Base-by-base conservation (phyloP, 2,329 filamentous ascomycete species). In the Venturia nashicola region DNA sequence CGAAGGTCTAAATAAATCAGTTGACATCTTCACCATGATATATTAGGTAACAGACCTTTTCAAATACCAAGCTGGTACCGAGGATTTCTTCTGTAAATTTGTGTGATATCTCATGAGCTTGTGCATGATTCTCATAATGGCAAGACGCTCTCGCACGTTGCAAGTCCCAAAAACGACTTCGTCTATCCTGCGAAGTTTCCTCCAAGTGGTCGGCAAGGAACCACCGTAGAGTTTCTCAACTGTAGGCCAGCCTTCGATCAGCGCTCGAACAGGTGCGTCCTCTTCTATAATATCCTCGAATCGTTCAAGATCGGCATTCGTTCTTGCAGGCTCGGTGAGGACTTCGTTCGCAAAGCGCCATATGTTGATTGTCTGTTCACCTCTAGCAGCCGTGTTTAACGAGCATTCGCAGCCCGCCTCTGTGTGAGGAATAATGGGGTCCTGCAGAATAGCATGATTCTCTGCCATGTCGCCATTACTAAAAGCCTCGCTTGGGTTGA, bases 21-120 rank as follows among this genome's bases (percentile, higher is more conserved):
- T 59, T 23, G 34, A 55, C 18, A 42, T 40, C 42, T 20, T 4
- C 9, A 36, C 34, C 9, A 14, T 2, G 23, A n/a, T n/a, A 18
- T 12, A 12, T 11, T 8, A 12, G 6, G 39, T 2, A 20, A 44
- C 34, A 5, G 12, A 63, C 61, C 61, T 64, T 64, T 59, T 59
- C 54, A 64, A n/a, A 54, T 64, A 64, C 63, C 63, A 64, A n/a
- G 63, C 40, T 36, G 63, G 63, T 16, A 64, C 43, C 42, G 16
- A 39, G 8, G 32, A 27, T 42, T 51, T 64, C 63, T 40, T 27
- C 20, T 27, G 27, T 27, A 27, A 27, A 27, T 27, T 27, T 27
- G 59, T 48, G 46, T 64, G 63, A 42, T 62, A 64, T 14, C 40
- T 42, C 59, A 64, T 20, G 16, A 64, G 34, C 9, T 34, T 61